Percentiles rank a stretch among this genome's conserved stretches.
Evolutionary conservation across 2,329 filamentous ascomycete genomes (phyloP).

Genomic region (Neonectria neomacrospora): DNA sequence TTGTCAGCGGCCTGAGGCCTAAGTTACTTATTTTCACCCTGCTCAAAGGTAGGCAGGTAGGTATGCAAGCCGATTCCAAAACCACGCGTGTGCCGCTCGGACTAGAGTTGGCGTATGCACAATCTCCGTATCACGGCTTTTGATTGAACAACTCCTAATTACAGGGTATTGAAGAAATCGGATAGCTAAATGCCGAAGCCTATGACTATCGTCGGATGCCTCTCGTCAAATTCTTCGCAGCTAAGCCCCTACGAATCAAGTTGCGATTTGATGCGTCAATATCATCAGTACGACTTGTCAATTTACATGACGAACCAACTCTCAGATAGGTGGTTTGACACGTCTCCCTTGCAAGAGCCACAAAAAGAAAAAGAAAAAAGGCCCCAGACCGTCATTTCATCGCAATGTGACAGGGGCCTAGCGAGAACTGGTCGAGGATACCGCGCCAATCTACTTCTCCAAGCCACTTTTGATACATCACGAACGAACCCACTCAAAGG

Average conservation of each 20-base stretch:
- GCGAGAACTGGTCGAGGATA: neutral
- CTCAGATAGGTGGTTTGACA: neutral
- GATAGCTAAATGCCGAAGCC: slow-evolving; percentile 1
- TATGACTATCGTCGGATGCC: neutral
- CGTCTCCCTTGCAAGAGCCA: slow-evolving; percentile 6
- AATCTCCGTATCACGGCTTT: neutral
- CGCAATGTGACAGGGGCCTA: neutral
- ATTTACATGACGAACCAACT: neutral
- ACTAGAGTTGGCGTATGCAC: neutral
- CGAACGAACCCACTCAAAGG: neutral
- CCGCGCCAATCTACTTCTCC: neutral
- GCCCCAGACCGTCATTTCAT: neutral
- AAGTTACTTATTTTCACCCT: neutral
- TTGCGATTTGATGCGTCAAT: neutral
- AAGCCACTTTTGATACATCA: slow-evolving; percentile 9
- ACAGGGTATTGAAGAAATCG: neutral
- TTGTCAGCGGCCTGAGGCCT: neutral
- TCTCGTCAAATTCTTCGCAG: neutral
- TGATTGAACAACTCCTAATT: neutral
- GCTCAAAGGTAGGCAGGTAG: too few relatives aligned
- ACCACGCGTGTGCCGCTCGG: neutral
- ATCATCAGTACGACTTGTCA: neutral
- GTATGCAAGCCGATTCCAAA: neutral
- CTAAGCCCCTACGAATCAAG: neutral
- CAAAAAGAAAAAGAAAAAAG: neutral